Conservation (phyloP, 2,329 filamentous ascomycete species). For the Colletotrichum brevisporum region DNA sequence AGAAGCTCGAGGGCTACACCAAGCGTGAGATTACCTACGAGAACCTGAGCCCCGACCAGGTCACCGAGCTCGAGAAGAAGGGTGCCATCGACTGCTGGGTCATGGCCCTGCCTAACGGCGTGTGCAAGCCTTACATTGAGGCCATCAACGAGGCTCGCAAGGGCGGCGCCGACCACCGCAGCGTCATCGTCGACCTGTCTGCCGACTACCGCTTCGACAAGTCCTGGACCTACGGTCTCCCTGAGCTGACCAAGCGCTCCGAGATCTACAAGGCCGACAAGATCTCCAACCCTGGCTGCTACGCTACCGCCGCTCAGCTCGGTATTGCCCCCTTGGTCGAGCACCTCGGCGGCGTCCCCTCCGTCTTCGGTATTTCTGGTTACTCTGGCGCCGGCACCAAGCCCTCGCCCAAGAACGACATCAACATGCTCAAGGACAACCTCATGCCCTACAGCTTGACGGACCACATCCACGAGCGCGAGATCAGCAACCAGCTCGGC, state of each 20-base stretch:
- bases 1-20: slow-evolving; percentile 89
- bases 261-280: slow-evolving; percentile 83
- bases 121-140: slow-evolving; percentile 94
- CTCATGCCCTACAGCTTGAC: slow-evolving; percentile 92
- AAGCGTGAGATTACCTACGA: slow-evolving; percentile 95
- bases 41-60: slow-evolving; percentile 88
- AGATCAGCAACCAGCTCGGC: slow-evolving; percentile 86
- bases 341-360: slow-evolving; percentile 82
- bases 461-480: slow-evolving; percentile 94
- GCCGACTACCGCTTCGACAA: slow-evolving; percentile 94
- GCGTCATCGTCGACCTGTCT: slow-evolving; percentile 92
- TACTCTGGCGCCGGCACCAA: slow-evolving; percentile 97
- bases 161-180: slow-evolving; percentile 64
- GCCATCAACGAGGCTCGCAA: slow-evolving; percentile 82
- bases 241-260: slow-evolving; percentile 84
- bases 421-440: slow-evolving; percentile 86
- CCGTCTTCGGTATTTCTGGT: slow-evolving; percentile 90
- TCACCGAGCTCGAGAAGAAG: slow-evolving; percentile 85
- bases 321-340: slow-evolving; percentile 87
- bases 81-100: slow-evolving; percentile 96
- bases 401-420: slow-evolving; percentile 93
- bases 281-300: slow-evolving; percentile 95
- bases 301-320: slow-evolving; percentile 92
- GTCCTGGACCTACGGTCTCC: slow-evolving; percentile 90
- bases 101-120: slow-evolving; percentile 95